Percentiles rank a stretch among this genome's conserved stretches.
Evolutionary conservation across 331 rosid species (phyloP).

Genomic region (Saraca asoca): DNA sequence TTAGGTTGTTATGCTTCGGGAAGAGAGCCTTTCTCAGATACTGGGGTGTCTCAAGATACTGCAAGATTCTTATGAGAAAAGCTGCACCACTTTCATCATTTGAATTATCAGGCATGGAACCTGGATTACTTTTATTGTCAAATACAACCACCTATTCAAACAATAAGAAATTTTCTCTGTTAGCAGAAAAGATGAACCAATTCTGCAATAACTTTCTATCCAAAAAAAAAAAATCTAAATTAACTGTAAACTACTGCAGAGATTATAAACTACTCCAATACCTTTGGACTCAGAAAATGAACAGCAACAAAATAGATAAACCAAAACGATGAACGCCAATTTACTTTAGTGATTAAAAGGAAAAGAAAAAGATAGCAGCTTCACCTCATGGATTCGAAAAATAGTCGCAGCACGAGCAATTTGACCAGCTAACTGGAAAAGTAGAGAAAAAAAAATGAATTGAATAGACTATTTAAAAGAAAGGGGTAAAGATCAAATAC

Average conservation of each 20-base stretch:
- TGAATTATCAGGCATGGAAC: slow-evolving; percentile 36
- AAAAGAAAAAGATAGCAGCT: slow-evolving; percentile 41
- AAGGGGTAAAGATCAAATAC: no score
- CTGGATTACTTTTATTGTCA: slow-evolving; percentile 58
- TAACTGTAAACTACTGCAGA: no score
- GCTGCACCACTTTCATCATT: slow-evolving; percentile 81
- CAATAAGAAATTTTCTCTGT: slow-evolving; percentile 9
- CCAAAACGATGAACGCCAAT: background rate
- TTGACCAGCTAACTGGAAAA: slow-evolving; percentile 86
- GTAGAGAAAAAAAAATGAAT: background rate
- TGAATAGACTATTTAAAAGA: slow-evolving; percentile 1
- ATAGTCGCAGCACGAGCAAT: slow-evolving; percentile 96
- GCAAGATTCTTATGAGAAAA: slow-evolving; percentile 70
- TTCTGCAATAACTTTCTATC: no score
- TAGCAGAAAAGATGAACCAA: slow-evolving; percentile 26
- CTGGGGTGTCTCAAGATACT: slow-evolving; percentile 96
- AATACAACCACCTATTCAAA: slow-evolving; percentile 78
- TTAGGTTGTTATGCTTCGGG: slow-evolving; percentile 76
- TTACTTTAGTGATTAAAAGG: background rate
- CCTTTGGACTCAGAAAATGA: background rate
- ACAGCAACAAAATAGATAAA: background rate
- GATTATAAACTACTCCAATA: no score
- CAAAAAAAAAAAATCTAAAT: no score
- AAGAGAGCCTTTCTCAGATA: slow-evolving; percentile 86
- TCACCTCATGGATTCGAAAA: slow-evolving; percentile 97